Evolutionary conservation across 73 alveolate genomes (phyloP).

Genomic region (Uronychia binucleata): DNA sequence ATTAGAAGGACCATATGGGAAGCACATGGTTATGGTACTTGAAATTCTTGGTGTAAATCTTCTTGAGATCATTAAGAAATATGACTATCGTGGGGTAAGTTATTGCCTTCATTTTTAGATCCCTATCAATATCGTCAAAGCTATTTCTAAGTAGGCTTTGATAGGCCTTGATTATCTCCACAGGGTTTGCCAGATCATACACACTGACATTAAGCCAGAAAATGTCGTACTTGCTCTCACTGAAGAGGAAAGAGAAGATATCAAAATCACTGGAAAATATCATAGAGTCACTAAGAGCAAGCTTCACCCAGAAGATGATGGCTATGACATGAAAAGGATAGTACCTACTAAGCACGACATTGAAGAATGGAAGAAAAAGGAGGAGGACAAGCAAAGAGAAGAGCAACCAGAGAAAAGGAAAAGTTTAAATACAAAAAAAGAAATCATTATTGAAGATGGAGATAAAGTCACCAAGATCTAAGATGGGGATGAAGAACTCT

Average conservation of each 20-base stretch:
- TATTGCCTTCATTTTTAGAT: conserved; percentile 32
- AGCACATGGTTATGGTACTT: conserved; percentile 72
- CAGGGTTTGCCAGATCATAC: conserved; percentile 82
- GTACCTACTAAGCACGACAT: background rate
- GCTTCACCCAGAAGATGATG: background rate
- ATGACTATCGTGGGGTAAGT: conserved; percentile 55
- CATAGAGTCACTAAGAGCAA: background rate
- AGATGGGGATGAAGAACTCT: conserved; percentile 17
- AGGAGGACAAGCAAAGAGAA: background rate
- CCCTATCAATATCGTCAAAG: conserved; percentile 45
- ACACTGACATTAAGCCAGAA: conserved; percentile 92
- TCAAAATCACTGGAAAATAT: conserved; percentile 17
- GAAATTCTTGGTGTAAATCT: conserved; percentile 81
- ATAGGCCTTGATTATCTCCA: conserved; percentile 93
- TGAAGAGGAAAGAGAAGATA: conserved; percentile 61
- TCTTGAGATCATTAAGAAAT: conserved; percentile 61
- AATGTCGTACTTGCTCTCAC: conserved; percentile 76
- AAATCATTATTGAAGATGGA: background rate
- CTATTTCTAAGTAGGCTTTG: conserved; percentile 83
- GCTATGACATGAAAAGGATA: background rate
- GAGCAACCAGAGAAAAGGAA: background rate
- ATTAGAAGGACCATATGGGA: conserved; percentile 69
- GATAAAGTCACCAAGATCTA: background rate
- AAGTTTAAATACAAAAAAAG: background rate
- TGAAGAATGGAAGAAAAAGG: background rate